Evolutionary conservation across 108 stramenopile species (phyloP).

Genomic region (Cylindrotheca closterium): DNA sequence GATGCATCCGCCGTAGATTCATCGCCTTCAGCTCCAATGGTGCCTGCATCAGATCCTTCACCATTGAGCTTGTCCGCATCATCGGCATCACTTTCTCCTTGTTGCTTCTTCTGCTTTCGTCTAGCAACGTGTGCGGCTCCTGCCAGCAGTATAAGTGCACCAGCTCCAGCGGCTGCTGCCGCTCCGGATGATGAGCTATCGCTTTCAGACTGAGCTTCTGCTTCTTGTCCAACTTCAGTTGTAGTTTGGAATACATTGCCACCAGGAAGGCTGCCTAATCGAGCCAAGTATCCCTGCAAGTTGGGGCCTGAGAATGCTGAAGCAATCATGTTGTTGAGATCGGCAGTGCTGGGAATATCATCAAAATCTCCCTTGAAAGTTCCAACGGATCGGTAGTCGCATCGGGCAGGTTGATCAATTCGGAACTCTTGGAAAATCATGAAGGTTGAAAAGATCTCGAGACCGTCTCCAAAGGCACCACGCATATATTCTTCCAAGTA

Average conservation of each 20-base stretch:
- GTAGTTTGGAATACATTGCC: conserved; percentile 28
- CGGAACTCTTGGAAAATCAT: conserved; percentile 9
- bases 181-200: no score
- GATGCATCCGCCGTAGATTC: no score
- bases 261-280: conserved; percentile 14
- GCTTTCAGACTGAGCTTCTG: no score
- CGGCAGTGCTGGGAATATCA: conserved; percentile 24
- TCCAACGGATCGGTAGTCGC: conserved; percentile 26
- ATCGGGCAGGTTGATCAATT: conserved; percentile 13
- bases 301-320: conserved; percentile 16
- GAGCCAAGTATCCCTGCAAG: conserved; percentile 15
- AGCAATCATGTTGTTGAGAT: conserved; percentile 21
- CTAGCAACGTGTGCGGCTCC: no score
- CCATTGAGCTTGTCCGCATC: no score
- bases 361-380: conserved; percentile 28
- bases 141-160: no score
- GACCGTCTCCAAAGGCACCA: conserved; percentile 15
- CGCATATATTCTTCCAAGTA: conserved; percentile 29
- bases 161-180: no score
- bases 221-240: background rate
- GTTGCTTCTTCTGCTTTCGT: no score
- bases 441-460: conserved; percentile 32
- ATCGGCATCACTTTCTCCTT: no score
- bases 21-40: no score
- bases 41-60: no score